Conservation (phyloP, 768 basidiomycete genomes). For the Pleurotus djamor region DNA sequence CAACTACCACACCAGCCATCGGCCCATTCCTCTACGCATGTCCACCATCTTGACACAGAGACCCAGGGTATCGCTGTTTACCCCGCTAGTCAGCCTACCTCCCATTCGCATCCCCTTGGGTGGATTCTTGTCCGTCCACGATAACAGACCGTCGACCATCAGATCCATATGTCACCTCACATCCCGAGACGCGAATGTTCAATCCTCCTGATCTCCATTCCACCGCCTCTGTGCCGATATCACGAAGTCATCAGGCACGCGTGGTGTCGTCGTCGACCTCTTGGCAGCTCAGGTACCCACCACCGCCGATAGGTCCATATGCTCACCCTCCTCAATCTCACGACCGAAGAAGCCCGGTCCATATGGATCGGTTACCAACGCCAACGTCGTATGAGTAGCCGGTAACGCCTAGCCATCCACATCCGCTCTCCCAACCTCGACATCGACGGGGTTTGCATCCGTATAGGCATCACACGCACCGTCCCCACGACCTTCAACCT, state of each 20-base stretch:
- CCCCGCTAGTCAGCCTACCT: not conserved
- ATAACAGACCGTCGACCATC: not conserved
- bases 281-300: not conserved
- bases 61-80: not conserved
- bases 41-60: conserved; percentile 6
- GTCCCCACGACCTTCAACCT: not conserved
- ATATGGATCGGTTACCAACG: not conserved
- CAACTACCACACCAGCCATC: not conserved
- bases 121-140: not conserved
- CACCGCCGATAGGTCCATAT: not conserved
- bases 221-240: conserved; percentile 1
- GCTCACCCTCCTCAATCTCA: not conserved
- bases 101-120: not conserved
- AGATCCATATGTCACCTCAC: not conserved
- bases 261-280: not conserved
- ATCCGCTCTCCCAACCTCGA: not conserved
- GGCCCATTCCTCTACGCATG: conserved; percentile 10
- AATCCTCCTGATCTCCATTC: not conserved
- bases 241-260: not conserved
- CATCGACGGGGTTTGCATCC: not conserved
- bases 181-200: not conserved
- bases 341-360: not conserved
- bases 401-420: not conserved
- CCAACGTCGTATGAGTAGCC: not conserved
- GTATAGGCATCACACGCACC: not conserved